These are phyloP conservation scores for Phytophthora fragariaefolia DNA, from an alignment of 352 stramenopile species.

Conservation along the genomic window DNA sequence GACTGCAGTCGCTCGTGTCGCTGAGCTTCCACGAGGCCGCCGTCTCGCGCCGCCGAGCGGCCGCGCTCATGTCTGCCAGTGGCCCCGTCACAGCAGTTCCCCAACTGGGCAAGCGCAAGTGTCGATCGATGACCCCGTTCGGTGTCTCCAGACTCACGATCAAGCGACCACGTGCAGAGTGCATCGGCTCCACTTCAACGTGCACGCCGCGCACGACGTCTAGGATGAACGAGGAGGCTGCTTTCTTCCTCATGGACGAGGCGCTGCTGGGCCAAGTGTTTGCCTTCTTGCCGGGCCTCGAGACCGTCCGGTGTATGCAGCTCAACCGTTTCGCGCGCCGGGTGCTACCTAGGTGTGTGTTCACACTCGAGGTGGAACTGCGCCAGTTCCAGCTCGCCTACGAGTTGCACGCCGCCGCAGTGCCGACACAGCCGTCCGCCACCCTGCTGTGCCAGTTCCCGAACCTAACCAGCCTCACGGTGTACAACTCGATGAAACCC, in stretches of 20 bases:
- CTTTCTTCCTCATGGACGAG: slow-evolving; percentile 78
- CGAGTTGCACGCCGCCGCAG: slow-evolving; percentile 23
- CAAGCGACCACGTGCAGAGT: slow-evolving; percentile 57
- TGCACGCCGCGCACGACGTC: slow-evolving; percentile 23
- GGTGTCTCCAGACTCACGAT: slow-evolving; percentile 66
- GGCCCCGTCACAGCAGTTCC: slow-evolving; percentile 32
- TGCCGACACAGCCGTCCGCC: slow-evolving; percentile 35
- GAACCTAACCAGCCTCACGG: slow-evolving; percentile 63
- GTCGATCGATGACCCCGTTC: slow-evolving; percentile 43
- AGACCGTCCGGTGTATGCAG: slow-evolving; percentile 66
- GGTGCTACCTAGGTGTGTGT: slow-evolving; percentile 66
- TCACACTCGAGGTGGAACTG: slow-evolving; percentile 61
- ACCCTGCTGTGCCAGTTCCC: slow-evolving; percentile 59
- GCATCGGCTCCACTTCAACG: slow-evolving; percentile 31
- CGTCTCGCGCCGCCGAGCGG: slow-evolving; percentile 53
- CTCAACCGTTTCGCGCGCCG: slow-evolving; percentile 72
- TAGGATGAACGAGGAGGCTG: slow-evolving; percentile 24
- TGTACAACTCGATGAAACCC: slow-evolving; percentile 67
- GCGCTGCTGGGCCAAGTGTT: slow-evolving; percentile 76
- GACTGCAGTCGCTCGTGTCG: slow-evolving; percentile 85
- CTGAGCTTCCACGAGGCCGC: slow-evolving; percentile 89
- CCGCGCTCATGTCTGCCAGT: slow-evolving; percentile 17
- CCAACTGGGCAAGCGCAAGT: slow-evolving; percentile 64
- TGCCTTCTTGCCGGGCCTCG: slow-evolving; percentile 64
- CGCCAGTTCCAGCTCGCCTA: slow-evolving; percentile 58